phyloP scores from a whole-genome alignment of 2,329 filamentous ascomycete species.

The Rutstroemia sp. region DNA sequence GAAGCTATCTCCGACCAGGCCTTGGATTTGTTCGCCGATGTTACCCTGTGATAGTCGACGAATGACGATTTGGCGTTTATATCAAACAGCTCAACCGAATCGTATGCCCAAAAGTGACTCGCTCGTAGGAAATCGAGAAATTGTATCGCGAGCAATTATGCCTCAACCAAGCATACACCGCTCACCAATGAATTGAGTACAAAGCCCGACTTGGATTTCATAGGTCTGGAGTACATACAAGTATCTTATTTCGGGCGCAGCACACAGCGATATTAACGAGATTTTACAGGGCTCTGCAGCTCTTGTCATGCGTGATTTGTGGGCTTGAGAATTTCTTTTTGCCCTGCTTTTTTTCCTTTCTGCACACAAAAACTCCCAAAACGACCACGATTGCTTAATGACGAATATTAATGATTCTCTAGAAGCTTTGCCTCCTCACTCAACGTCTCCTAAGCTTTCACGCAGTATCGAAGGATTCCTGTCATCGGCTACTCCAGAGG shows the following conservation, averaged over 20 bases:
- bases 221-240: slow-evolving; percentile 17
- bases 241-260: slow-evolving; percentile 4
- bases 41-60: slow-evolving; percentile 20
- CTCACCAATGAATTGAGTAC: slow-evolving; percentile 19
- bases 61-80: slow-evolving; percentile 25
- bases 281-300: slow-evolving; percentile 4
- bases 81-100: slow-evolving; percentile 1
- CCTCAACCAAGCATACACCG: slow-evolving; percentile 17
- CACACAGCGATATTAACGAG: slow-evolving; percentile 12
- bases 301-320: slow-evolving; percentile 5
- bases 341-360: slow-evolving; percentile 6
- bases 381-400: neutral
- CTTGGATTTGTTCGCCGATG: neutral
- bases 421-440: neutral
- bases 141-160: slow-evolving; percentile 12
- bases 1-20: neutral
- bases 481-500: slow-evolving; percentile 20
- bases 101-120: slow-evolving; percentile 6
- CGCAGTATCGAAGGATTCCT: slow-evolving; percentile 12
- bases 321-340: neutral
- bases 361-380: neutral
- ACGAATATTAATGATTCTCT: neutral
- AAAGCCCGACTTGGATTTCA: slow-evolving; percentile 14
- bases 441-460: neutral
- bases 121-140: neutral